Conservation (phyloP, 306 rosid species). For the Datisca glomerata region DNA sequence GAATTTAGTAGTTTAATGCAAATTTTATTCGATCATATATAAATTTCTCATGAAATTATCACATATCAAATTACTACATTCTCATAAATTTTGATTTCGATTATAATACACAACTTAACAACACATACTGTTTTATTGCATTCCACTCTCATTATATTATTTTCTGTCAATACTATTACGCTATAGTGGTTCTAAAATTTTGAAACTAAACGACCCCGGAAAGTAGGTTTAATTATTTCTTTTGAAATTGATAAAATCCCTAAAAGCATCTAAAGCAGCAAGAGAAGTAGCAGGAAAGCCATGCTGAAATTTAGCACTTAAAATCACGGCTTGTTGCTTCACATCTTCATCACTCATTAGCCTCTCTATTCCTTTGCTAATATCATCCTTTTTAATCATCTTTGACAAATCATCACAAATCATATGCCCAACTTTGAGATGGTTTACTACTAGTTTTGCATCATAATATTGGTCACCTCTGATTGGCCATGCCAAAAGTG, state of each 20-base stretch:
- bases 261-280: constrained; percentile 11
- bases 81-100: too few relatives aligned
- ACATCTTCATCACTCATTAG: constrained; percentile 12
- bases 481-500: constrained; percentile 20
- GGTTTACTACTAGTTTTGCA: constrained; percentile 10
- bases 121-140: too few relatives aligned
- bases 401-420: constrained; percentile 4
- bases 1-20: too few relatives aligned
- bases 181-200: too few relatives aligned
- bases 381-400: constrained; percentile 8
- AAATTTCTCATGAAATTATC: too few relatives aligned
- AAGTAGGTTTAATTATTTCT: too few relatives aligned
- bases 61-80: too few relatives aligned
- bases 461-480: constrained; percentile 19
- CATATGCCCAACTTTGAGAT: constrained; percentile 8
- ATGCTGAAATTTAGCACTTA: neutral
- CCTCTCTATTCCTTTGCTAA: constrained; percentile 11
- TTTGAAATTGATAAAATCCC: constrained; percentile 14
- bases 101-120: too few relatives aligned
- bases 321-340: neutral
- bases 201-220: too few relatives aligned
- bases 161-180: too few relatives aligned
- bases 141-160: too few relatives aligned
- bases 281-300: constrained; percentile 16
- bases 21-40: too few relatives aligned